A percentile compares a stretch with the other conserved stretches of the same genome.
phyloP scores from a whole-genome alignment of 2,329 filamentous ascomycete species.

The Colletotrichum lupini region DNA sequence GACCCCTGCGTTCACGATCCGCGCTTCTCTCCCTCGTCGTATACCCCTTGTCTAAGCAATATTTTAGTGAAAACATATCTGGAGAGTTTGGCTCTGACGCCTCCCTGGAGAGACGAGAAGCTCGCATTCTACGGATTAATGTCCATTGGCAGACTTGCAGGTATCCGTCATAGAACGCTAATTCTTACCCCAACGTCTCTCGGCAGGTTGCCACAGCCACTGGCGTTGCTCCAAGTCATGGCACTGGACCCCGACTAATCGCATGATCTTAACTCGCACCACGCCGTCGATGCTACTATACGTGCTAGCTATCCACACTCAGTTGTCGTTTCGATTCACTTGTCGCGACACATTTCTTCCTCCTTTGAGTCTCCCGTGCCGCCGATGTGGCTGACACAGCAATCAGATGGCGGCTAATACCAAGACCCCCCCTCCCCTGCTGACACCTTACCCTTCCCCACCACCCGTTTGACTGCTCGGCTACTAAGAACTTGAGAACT shows the following conservation, averaged over 20 bases:
- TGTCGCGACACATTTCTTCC: neutral
- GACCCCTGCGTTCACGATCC: neutral
- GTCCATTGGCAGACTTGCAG: neutral
- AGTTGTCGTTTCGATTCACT: no score
- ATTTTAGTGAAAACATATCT: neutral
- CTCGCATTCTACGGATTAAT: neutral
- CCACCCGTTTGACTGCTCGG: neutral
- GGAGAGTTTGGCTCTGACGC: neutral
- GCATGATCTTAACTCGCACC: conserved; percentile 5
- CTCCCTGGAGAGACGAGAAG: neutral
- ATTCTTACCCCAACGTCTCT: neutral
- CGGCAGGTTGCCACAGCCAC: conserved; percentile 14
- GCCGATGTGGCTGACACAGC: neutral
- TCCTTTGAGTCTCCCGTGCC: neutral
- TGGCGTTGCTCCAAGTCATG: neutral
- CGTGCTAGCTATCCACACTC: neutral
- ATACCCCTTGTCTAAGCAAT: neutral
- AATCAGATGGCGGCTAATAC: neutral
- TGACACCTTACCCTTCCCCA: neutral
- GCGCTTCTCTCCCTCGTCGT: neutral
- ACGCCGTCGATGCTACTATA: neutral
- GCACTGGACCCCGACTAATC: neutral
- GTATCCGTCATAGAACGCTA: neutral
- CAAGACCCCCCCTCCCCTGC: no score
- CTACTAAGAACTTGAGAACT: no score